phyloP scores from a whole-genome alignment of 768 basidiomycete species.

The Cubamyces sp. region DNA sequence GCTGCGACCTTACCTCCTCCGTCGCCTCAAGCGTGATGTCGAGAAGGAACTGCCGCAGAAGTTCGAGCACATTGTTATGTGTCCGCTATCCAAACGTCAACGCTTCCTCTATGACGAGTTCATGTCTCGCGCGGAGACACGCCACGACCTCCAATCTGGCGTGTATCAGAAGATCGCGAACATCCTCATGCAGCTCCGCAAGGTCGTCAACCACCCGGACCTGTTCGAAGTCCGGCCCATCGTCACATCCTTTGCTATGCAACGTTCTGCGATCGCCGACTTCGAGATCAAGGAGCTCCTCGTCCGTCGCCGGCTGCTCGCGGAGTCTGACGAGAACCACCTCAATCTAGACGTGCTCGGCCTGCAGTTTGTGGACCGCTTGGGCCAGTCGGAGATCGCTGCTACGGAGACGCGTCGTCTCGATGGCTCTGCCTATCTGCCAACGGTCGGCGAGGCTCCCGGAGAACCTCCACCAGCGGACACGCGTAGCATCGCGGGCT shows the following conservation, averaged over 20 bases:
- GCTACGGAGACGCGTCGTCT: slow-evolving; percentile 58
- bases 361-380: slow-evolving; percentile 60
- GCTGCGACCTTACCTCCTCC: slow-evolving; percentile 92
- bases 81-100: slow-evolving; percentile 87
- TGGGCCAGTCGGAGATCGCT: slow-evolving; percentile 56
- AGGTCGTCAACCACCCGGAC: slow-evolving; percentile 95
- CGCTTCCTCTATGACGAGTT: slow-evolving; percentile 97
- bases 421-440: slow-evolving; percentile 61
- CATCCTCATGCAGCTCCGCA: slow-evolving; percentile 96
- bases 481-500: slow-evolving; percentile 75
- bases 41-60: slow-evolving; percentile 95
- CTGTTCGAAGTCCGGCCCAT: slow-evolving; percentile 89
- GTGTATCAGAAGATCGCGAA: slow-evolving; percentile 91
- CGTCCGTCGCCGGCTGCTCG: slow-evolving; percentile 72
- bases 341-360: slow-evolving; percentile 68
- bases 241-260: slow-evolving; percentile 75
- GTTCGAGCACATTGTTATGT: slow-evolving; percentile 87
- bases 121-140: slow-evolving; percentile 86
- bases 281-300: slow-evolving; percentile 89
- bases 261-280: slow-evolving; percentile 74
- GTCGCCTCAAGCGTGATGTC: slow-evolving; percentile 97
- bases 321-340: slow-evolving; percentile 52
- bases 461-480: slow-evolving; percentile 76
- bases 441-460: slow-evolving; percentile 54
- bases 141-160: slow-evolving; percentile 81